These are phyloP conservation scores for Daldinia sp. DNA, from an alignment of 2,329 filamentous ascomycete species.

Conservation along the genomic window DNA sequence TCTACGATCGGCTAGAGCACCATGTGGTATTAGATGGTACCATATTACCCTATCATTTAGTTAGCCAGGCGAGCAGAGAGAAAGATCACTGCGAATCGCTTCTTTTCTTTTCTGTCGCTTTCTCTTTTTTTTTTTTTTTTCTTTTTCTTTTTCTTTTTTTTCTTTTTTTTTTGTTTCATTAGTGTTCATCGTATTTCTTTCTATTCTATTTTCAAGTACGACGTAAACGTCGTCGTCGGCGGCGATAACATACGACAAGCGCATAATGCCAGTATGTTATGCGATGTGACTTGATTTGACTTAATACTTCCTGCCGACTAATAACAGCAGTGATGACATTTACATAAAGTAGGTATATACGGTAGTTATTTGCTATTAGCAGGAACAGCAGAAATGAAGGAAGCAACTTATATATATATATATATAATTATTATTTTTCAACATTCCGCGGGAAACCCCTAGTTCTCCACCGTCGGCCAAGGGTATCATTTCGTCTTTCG, in stretches of 20 bases:
- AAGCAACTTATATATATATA: neutral
- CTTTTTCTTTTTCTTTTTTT: neutral
- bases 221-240: too few species aligned
- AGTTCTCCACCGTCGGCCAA: neutral
- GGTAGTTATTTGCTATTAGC: neutral
- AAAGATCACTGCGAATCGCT: neutral
- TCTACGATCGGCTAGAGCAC: slow-evolving; percentile 5
- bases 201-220: neutral
- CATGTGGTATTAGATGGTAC: neutral
- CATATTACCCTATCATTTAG: neutral
- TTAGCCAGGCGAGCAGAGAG: neutral
- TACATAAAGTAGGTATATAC: too few species aligned
- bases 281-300: neutral
- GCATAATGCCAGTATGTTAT: neutral
- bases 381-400: neutral
- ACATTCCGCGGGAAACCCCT: neutral
- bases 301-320: neutral
- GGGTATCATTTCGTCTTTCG: neutral
- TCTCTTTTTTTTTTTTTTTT: neutral
- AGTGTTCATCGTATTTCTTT: too few species aligned
- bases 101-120: neutral
- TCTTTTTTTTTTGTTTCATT: neutral
- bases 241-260: neutral
- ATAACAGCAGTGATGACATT: neutral
- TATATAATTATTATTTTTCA: too few species aligned